A percentile compares a stretch with the other conserved stretches of the same genome.
These are phyloP conservation scores for Diutina rugosa DNA, from an alignment of 1,139 yeast species.

Conservation along the genomic window DNA sequence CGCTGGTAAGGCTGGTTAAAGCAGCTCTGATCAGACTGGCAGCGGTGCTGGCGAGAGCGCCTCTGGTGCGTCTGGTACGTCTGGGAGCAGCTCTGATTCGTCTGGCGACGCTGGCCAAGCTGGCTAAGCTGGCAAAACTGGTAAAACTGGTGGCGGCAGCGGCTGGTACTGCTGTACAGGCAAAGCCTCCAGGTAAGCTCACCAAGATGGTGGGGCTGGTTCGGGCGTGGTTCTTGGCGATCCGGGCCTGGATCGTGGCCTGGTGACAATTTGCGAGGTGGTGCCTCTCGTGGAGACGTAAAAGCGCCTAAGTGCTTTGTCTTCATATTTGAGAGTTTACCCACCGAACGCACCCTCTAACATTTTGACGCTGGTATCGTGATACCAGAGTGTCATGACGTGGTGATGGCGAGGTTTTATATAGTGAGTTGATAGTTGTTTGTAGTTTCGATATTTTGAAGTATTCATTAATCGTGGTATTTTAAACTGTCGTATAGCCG, in stretches of 20 bases:
- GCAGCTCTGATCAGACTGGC: background rate
- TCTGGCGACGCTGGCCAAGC: background rate
- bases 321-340: background rate
- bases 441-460: too few relatives aligned
- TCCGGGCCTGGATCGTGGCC: background rate
- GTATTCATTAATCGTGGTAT: background rate
- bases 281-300: background rate
- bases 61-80: background rate
- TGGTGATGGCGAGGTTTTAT: too few relatives aligned
- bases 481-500: background rate
- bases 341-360: background rate
- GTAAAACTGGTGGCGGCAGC: background rate
- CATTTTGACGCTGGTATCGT: background rate
- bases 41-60: background rate
- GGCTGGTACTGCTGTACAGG: background rate
- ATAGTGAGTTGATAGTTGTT: too few relatives aligned
- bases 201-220: background rate
- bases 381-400: background rate
- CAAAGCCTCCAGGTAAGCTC: background rate
- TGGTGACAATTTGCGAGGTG: background rate
- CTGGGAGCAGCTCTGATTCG: background rate
- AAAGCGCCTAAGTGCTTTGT: background rate
- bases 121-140: background rate
- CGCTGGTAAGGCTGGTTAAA: background rate
- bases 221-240: background rate